These are phyloP conservation scores for Stropharia rugosoannulata DNA, from an alignment of 768 basidiomycete species.

Conservation along the genomic window DNA sequence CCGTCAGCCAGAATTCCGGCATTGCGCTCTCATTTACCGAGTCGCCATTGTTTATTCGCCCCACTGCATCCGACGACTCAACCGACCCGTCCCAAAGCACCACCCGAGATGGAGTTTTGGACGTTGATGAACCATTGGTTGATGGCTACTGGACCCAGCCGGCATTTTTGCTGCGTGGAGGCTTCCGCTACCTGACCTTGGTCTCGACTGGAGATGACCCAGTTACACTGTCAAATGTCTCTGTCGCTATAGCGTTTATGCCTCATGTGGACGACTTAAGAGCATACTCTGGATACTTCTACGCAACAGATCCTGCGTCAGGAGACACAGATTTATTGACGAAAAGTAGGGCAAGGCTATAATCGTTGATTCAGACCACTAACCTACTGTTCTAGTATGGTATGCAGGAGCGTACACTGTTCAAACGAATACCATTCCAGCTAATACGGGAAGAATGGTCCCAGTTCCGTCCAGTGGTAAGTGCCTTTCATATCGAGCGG, in stretches of 20 bases:
- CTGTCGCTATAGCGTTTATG: constrained; percentile 52
- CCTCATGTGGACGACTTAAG: constrained; percentile 49
- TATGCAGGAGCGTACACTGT: constrained; percentile 64
- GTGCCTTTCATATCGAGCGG: constrained; percentile 10
- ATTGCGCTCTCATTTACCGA: constrained; percentile 59
- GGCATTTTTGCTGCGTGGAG: constrained; percentile 42
- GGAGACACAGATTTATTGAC: constrained; percentile 49
- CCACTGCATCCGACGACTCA: constrained; percentile 53
- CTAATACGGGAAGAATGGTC: constrained; percentile 48
- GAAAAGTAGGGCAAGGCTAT: constrained; percentile 31
- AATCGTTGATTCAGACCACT: background rate
- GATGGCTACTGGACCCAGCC: constrained; percentile 51
- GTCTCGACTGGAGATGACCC: constrained; percentile 31
- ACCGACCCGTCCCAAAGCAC: constrained; percentile 43
- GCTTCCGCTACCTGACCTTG: constrained; percentile 53
- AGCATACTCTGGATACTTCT: constrained; percentile 55
- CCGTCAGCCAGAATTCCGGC: constrained; percentile 28
- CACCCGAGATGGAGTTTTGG: constrained; percentile 42
- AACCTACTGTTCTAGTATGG: constrained; percentile 37
- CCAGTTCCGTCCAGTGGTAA: constrained; percentile 43
- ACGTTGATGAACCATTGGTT: constrained; percentile 30
- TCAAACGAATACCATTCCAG: constrained; percentile 52
- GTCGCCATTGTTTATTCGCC: constrained; percentile 53
- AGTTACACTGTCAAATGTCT: constrained; percentile 46
- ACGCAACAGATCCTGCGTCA: constrained; percentile 40